Base-by-base conservation (phyloP, 176 grass and related monocot species). In the Saccharum spontaneum region DNA sequence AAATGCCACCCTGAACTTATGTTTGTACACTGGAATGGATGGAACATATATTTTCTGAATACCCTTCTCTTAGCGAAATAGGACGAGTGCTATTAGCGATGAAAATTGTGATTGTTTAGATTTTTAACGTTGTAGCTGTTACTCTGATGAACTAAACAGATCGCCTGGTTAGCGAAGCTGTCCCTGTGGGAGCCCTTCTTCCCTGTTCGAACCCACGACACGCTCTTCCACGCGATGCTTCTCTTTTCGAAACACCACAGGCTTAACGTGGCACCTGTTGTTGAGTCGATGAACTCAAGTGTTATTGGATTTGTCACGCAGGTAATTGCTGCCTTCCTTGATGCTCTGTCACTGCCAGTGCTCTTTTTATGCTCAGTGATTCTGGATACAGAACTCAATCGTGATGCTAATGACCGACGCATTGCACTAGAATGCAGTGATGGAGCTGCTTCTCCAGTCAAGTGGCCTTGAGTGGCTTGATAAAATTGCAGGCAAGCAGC, bases 141-240 rank as follows among this genome's bases (percentile, higher is more conserved):
- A 18, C 62, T 55, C 18, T 73, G 82, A 76, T 81, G 67, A 57
- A 75, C 18, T 11, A 3, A 67, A 83, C 84, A 94, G 92, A 87
- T 94, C 30, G 78, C 67, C 30, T 90, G 79, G 83, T 38, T 94
- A 71, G 84, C 89, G 1, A 94, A 91, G 77, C 18, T 57, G 41
- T 91, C 71, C 83, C 75, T 91, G 20, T 87, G 34, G 89, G 87
- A 94, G 62, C 84, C 81, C n/a, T 94, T 94, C 87, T 94, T 94
- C 88, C 92, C 89, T 34, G 85, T 85, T 68, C 84, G 85, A 24
- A 67, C n/a, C 17, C 39, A 82, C 10, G 87, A 89, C 10, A 82
- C 81, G 4, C 84, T 94, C 23, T 94, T 94, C 75, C 92, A 94
- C 13, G 76, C 78, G 22, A 83, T 91, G 81, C 80, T 91, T 23